These are phyloP conservation scores for Hibiscus syriacus DNA, from an alignment of 345 rosid genomes.

Conservation along the genomic window DNA sequence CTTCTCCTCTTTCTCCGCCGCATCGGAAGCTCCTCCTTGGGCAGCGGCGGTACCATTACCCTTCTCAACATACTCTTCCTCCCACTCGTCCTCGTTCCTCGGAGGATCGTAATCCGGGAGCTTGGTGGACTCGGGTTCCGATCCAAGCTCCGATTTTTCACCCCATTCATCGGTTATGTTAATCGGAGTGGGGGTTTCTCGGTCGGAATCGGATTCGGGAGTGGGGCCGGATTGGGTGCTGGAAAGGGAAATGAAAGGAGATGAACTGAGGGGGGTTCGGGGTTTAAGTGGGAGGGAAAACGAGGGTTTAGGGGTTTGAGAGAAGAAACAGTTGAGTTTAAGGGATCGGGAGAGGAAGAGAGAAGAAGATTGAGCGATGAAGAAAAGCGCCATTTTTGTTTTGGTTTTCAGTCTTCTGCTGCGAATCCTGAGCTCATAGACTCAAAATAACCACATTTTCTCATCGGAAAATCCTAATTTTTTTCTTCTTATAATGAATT, in stretches of 20 bases:
- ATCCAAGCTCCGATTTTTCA: conserved; percentile 40
- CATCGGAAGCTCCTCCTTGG: background rate
- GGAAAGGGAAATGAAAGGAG: conserved; percentile 10
- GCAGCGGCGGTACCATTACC: conserved; percentile 37
- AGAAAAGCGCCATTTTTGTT: conserved; percentile 32
- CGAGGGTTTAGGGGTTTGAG: conserved; percentile 7
- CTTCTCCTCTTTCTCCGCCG: background rate
- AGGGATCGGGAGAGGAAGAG: conserved; percentile 8
- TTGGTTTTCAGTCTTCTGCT: background rate
- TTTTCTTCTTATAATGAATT: no score
- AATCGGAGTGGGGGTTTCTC: conserved; percentile 4
- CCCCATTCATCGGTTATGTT: conserved; percentile 79
- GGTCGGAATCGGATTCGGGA: conserved; percentile 8
- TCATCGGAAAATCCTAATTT: background rate
- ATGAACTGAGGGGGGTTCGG: conserved; percentile 9
- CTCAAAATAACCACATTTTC: background rate
- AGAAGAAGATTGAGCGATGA: conserved; percentile 18
- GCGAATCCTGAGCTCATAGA: background rate
- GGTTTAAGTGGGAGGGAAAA: conserved; percentile 6
- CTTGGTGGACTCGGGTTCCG: conserved; percentile 31
- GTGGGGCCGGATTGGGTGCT: conserved; percentile 22
- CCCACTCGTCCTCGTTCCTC: conserved; percentile 82
- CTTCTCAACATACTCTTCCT: conserved; percentile 19
- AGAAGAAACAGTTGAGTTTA: background rate
- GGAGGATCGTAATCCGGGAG: conserved; percentile 70